A percentile compares a stretch with the other conserved stretches of the same genome.
Conservation (phyloP, 768 basidiomycete genomes). For the Serendipita vermifera region DNA sequence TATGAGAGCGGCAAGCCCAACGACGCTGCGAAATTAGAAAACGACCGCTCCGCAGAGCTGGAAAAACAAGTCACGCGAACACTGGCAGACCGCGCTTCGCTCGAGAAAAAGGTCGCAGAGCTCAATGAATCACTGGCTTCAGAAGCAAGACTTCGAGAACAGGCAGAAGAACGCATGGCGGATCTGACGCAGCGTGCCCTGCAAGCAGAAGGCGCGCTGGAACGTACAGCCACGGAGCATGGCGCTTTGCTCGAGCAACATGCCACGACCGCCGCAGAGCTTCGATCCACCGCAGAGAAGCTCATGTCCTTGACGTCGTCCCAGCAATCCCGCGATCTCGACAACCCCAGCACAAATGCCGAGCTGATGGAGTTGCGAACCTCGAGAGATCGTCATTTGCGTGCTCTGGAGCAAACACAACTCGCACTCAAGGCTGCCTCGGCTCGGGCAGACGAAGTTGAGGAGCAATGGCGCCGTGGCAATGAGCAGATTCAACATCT, state of each 20-base stretch:
- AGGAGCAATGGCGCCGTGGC: slow-evolving; percentile 55
- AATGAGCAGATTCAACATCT: slow-evolving; percentile 55
- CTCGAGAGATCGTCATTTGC: slow-evolving; percentile 73
- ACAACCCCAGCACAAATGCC: slow-evolving; percentile 46
- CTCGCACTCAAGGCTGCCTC: slow-evolving; percentile 63
- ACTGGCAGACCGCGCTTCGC: slow-evolving; percentile 46
- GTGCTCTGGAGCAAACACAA: slow-evolving; percentile 76
- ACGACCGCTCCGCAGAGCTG: slow-evolving; percentile 60
- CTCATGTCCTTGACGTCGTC: slow-evolving; percentile 60
- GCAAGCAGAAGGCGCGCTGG: slow-evolving; percentile 39
- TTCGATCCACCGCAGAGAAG: slow-evolving; percentile 66
- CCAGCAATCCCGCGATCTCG: slow-evolving; percentile 67
- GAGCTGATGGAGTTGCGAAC: slow-evolving; percentile 60
- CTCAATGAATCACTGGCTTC: slow-evolving; percentile 58
- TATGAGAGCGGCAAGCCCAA: slow-evolving; percentile 54
- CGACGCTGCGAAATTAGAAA: slow-evolving; percentile 60
- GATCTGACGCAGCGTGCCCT: slow-evolving; percentile 71
- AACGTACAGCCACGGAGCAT: slow-evolving; percentile 50
- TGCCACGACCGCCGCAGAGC: slow-evolving; percentile 42
- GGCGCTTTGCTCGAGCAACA: slow-evolving; percentile 56
- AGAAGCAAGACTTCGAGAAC: slow-evolving; percentile 63
- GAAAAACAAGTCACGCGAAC: slow-evolving; percentile 55
- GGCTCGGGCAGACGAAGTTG: slow-evolving; percentile 64
- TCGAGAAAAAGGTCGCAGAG: slow-evolving; percentile 61
- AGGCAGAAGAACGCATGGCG: slow-evolving; percentile 62